Conservation (phyloP, 768 basidiomycete species). For the Kwoniella bestiolae region DNA sequence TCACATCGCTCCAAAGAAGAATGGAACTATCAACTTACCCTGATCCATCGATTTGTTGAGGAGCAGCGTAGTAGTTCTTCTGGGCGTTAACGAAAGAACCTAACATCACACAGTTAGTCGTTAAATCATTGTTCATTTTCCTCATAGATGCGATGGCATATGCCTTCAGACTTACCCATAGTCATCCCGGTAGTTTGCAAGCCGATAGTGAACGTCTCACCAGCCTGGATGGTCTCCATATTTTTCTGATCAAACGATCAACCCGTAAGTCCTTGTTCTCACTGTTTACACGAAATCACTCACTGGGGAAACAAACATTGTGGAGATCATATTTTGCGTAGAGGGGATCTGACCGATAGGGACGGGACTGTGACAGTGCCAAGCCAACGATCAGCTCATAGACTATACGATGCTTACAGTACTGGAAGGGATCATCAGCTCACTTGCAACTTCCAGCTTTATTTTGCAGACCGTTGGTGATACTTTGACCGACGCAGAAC, state of each 20-base stretch:
- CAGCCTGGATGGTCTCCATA: slow-evolving; percentile 59
- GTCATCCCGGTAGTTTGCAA: slow-evolving; percentile 60
- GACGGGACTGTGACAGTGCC: neutral
- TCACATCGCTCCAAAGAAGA: neutral
- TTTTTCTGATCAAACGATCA: slow-evolving; percentile 16
- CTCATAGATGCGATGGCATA: neutral
- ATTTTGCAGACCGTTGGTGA: slow-evolving; percentile 64
- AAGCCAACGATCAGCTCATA: neutral
- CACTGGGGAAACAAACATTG: slow-evolving; percentile 61
- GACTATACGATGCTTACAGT: neutral
- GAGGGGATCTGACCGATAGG: slow-evolving; percentile 61
- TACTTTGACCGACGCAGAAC: slow-evolving; percentile 58
- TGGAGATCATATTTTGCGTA: slow-evolving; percentile 65
- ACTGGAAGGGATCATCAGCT: slow-evolving; percentile 1
- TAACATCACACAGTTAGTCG: slow-evolving; percentile 38
- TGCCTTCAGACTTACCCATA: slow-evolving; percentile 22
- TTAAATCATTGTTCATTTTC: slow-evolving; percentile 15
- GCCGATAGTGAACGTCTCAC: slow-evolving; percentile 63
- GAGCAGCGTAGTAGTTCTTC: slow-evolving; percentile 65
- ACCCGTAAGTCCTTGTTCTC: neutral
- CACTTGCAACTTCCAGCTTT: slow-evolving; percentile 42
- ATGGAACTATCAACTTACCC: slow-evolving; percentile 40
- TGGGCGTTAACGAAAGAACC: slow-evolving; percentile 67
- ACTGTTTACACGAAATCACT: slow-evolving; percentile 1
- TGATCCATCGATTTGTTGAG: slow-evolving; percentile 63